Conservation (phyloP, 139 green algal species). For the Asterochloris erici region DNA sequence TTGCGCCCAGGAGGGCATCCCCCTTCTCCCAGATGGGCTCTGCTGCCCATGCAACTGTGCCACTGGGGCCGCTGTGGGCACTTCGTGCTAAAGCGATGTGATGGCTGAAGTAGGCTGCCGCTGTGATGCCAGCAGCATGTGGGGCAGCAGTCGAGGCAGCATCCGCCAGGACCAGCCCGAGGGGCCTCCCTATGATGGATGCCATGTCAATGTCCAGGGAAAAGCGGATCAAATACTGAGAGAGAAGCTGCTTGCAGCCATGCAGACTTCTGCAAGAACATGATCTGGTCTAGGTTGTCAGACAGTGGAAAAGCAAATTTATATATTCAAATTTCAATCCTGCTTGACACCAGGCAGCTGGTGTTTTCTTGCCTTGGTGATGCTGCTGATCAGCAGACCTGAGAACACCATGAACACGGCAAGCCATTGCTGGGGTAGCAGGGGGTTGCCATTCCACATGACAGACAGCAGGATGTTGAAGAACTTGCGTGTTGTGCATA, state of each 20-base stretch:
- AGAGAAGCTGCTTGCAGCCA: not conserved
- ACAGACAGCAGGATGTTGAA: constrained; percentile 93
- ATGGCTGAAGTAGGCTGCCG: too few relatives aligned
- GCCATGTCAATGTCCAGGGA: too few relatives aligned
- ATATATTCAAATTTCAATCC: not conserved
- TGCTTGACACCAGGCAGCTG: not conserved
- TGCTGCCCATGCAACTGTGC: too few relatives aligned
- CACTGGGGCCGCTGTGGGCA: too few relatives aligned
- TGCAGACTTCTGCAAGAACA: not conserved
- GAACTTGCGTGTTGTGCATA: constrained; percentile 99
- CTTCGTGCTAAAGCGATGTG: too few relatives aligned
- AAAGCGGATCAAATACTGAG: too few relatives aligned
- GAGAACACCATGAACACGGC: constrained; percentile 90
- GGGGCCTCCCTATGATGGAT: too few relatives aligned
- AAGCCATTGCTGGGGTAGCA: constrained; percentile 84
- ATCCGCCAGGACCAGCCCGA: too few relatives aligned
- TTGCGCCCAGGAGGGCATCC: too few relatives aligned
- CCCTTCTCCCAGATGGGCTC: too few relatives aligned
- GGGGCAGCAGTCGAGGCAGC: too few relatives aligned
- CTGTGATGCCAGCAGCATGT: too few relatives aligned
- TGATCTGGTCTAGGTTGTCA: not conserved
- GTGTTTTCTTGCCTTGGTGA: constrained; percentile 51
- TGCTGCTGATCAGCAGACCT: constrained; percentile 69
- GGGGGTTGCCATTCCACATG: constrained; percentile 63
- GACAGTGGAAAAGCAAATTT: not conserved